These are phyloP conservation scores for Acanthamoeba polyphaga DNA, from an alignment of 208 protist species.

Conservation along the genomic window DNA sequence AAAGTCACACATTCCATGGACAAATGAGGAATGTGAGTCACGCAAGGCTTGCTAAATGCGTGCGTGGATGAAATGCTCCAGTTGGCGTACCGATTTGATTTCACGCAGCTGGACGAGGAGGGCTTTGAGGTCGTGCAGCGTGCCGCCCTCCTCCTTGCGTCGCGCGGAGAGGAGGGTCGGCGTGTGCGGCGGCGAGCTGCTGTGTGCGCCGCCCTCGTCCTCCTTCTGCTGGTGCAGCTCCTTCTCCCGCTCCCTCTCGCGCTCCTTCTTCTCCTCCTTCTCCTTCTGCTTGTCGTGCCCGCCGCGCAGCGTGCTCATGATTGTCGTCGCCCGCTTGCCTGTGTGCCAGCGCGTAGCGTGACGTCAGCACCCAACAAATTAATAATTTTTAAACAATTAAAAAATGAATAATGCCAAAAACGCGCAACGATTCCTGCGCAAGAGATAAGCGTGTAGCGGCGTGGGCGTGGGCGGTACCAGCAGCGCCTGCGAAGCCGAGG, in stretches of 20 bases:
- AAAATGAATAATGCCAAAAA: background rate
- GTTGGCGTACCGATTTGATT: background rate
- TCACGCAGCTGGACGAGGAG: conserved; percentile 41
- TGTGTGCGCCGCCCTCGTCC: background rate
- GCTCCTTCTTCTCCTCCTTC: background rate
- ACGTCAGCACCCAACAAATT: no score
- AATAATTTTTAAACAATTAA: background rate
- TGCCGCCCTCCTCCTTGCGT: background rate
- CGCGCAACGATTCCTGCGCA: no score
- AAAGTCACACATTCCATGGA: no score
- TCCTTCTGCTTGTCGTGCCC: background rate
- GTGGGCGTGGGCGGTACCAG: background rate
- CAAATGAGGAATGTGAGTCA: no score
- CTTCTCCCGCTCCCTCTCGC: background rate
- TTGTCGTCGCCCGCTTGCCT: conserved; percentile 2
- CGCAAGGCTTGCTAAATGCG: no score
- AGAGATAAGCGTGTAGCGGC: background rate
- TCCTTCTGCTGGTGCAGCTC: background rate
- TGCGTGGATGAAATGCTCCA: no score
- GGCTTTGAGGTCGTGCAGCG: conserved; percentile 7
- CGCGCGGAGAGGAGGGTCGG: conserved; percentile 6
- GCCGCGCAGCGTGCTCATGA: conserved; percentile 2
- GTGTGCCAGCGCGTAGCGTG: background rate
- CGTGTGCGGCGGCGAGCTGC: background rate
- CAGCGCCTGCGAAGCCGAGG: background rate